These are phyloP conservation scores for Cydonia oblonga DNA, from an alignment of 331 rosid genomes.

Conservation along the genomic window DNA sequence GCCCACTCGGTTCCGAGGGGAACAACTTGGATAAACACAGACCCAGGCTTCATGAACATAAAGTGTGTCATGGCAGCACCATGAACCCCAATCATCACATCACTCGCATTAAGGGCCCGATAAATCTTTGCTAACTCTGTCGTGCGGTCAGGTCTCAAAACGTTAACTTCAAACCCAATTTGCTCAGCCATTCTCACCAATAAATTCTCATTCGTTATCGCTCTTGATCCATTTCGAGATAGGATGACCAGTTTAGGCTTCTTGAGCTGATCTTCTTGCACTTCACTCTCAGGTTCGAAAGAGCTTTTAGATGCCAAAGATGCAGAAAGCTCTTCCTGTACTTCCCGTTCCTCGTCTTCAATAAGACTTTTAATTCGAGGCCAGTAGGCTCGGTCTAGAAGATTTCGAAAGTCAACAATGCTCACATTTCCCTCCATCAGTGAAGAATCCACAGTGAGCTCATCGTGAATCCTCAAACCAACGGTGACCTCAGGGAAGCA, in stretches of 20 bases:
- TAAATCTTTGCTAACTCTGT: conserved; percentile 82
- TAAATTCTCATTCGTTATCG: conserved; percentile 54
- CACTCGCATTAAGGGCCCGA: conserved; percentile 55
- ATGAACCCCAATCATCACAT: conserved; percentile 86
- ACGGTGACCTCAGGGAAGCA: conserved; percentile 83
- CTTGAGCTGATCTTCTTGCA: conserved; percentile 7
- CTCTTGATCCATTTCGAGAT: conserved; percentile 71
- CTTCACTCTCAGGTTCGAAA: background rate
- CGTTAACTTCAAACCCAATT: conserved; percentile 49
- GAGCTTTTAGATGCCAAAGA: conserved; percentile 26
- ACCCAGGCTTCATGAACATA: conserved; percentile 60
- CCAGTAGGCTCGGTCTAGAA: conserved; percentile 57
- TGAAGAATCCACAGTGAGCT: conserved; percentile 53
- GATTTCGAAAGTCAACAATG: conserved; percentile 60
- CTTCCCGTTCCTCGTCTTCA: conserved; percentile 40
- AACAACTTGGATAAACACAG: conserved; percentile 76
- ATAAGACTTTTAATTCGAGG: conserved; percentile 57
- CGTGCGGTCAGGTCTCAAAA: conserved; percentile 50
- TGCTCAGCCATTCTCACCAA: conserved; percentile 54
- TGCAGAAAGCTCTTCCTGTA: conserved; percentile 14
- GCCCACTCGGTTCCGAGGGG: conserved; percentile 94
- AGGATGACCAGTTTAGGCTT: conserved; percentile 52
- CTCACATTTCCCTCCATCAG: conserved; percentile 48
- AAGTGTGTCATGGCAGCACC: conserved; percentile 99
- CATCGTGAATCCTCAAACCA: conserved; percentile 87